A percentile compares a stretch with the other conserved stretches of the same genome.
Evolutionary conservation across 768 basidiomycete genomes (phyloP).

Genomic region (Chalciporus chontae): DNA sequence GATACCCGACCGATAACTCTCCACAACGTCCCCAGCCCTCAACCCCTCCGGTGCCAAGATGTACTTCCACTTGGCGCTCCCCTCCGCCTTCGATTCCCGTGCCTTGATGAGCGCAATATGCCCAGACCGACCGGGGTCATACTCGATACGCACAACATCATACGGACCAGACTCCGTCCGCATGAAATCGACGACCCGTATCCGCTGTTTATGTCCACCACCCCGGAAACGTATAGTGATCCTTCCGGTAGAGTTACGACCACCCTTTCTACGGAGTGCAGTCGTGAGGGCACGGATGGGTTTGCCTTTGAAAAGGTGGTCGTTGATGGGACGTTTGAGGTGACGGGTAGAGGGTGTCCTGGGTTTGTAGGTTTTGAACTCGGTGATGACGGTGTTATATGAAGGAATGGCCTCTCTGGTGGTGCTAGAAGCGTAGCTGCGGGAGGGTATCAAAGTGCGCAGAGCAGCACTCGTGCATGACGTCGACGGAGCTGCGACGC

Average conservation of each 20-base stretch:
- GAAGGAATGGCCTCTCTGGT: slow-evolving; percentile 31
- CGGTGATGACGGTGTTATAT: slow-evolving; percentile 40
- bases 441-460: slow-evolving; percentile 15
- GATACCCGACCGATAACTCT: slow-evolving; percentile 82
- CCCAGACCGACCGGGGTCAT: slow-evolving; percentile 90
- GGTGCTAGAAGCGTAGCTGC: slow-evolving; percentile 35
- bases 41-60: slow-evolving; percentile 91
- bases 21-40: slow-evolving; percentile 82
- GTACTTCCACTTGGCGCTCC: slow-evolving; percentile 72
- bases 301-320: slow-evolving; percentile 81
- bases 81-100: slow-evolving; percentile 50
- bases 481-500: slow-evolving; percentile 6
- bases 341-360: slow-evolving; percentile 85
- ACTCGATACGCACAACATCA: slow-evolving; percentile 93
- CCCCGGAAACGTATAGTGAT: slow-evolving; percentile 89
- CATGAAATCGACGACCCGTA: slow-evolving; percentile 83
- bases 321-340: slow-evolving; percentile 74
- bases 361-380: slow-evolving; percentile 90
- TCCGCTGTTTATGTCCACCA: slow-evolving; percentile 85
- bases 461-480: slow-evolving; percentile 3
- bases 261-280: slow-evolving; percentile 80
- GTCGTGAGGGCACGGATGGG: slow-evolving; percentile 81
- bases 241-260: slow-evolving; percentile 76
- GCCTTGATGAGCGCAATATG: slow-evolving; percentile 89
- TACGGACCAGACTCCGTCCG: slow-evolving; percentile 76